Base-by-base conservation (phyloP, 208 protist genomes). In the Wallacemonas sp. region DNA sequence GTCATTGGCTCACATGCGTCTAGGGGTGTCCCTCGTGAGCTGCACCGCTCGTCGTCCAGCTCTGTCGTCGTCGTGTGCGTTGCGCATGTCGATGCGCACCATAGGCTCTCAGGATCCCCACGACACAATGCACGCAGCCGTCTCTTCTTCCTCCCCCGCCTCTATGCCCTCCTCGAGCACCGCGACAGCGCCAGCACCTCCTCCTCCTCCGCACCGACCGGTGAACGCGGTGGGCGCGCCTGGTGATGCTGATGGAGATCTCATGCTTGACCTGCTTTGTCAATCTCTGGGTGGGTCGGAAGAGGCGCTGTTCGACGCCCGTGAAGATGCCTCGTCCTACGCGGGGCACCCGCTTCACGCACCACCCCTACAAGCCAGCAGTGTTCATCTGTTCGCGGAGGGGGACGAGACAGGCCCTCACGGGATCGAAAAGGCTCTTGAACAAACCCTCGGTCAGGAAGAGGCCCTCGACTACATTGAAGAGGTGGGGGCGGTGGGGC, bases 321-420 rank as follows among this genome's bases (percentile, higher is more conserved):
- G n/a, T n/a, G n/a, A n/a, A n/a, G n/a, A n/a, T n/a, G n/a, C n/a
- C n/a, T n/a, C n/a, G n/a, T n/a, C n/a, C n/a, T n/a, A n/a, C n/a
- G n/a, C n/a, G n/a, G n/a, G n/a, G n/a, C n/a, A n/a, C n/a, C n/a
- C n/a, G n/a, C n/a, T n/a, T n/a, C n/a, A n/a, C n/a, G n/a, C n/a
- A n/a, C n/a, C n/a, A n/a, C n/a, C n/a, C n/a, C n/a, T 41, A 14
- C 6, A 41, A 17, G 9, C 36, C 36, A 11, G 42, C n/a, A 60
- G 49, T 24, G 39, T 21, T 1, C 21, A 8, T 9, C 2, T 60
- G n/a, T 33, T 70, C 22, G 49, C 51, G 30, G 47, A 24, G 5
- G 66, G 62, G 17, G 66, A 59, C 4, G 60, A 69, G 28, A 49
- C 22, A 0, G 70, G 45, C 24, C 65, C 68, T 34, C 55, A 45